Evolutionary conservation across 768 basidiomycete genomes (phyloP).

Genomic region (Agrocybe pediades): DNA sequence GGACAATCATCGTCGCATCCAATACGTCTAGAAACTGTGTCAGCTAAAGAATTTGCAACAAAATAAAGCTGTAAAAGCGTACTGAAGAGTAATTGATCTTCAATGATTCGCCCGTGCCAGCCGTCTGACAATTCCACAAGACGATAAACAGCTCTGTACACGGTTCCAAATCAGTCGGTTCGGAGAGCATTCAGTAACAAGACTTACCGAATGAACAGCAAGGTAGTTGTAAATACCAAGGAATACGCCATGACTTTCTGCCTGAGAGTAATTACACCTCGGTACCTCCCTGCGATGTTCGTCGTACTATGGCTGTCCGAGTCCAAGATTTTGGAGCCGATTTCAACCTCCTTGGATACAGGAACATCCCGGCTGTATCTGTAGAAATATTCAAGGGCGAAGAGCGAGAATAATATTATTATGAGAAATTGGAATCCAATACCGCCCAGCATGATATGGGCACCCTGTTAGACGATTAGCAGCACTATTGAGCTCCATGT

Average conservation of each 20-base stretch:
- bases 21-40: constrained; percentile 39
- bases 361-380: constrained; percentile 1
- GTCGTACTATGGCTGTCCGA: not conserved
- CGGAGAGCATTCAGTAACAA: too few species aligned
- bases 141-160: constrained; percentile 56
- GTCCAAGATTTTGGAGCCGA: not conserved
- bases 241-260: constrained; percentile 35
- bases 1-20: constrained; percentile 49
- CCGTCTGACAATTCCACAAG: constrained; percentile 52
- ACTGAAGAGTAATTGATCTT: constrained; percentile 44
- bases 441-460: constrained; percentile 60
- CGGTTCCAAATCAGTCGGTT: too few species aligned
- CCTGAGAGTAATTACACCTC: constrained; percentile 15
- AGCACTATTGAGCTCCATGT: not conserved
- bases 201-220: constrained; percentile 49
- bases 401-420: constrained; percentile 41
- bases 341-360: not conserved
- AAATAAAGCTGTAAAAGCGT: constrained; percentile 7
- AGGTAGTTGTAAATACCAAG: constrained; percentile 38
- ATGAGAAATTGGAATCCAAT: constrained; percentile 61
- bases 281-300: not conserved
- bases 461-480: constrained; percentile 21
- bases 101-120: constrained; percentile 52
- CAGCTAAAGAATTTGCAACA: not conserved
- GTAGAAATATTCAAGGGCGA: constrained; percentile 23